These are phyloP conservation scores for Solanum okadae DNA, from an alignment of 257 asterid genomes.

Conservation along the genomic window DNA sequence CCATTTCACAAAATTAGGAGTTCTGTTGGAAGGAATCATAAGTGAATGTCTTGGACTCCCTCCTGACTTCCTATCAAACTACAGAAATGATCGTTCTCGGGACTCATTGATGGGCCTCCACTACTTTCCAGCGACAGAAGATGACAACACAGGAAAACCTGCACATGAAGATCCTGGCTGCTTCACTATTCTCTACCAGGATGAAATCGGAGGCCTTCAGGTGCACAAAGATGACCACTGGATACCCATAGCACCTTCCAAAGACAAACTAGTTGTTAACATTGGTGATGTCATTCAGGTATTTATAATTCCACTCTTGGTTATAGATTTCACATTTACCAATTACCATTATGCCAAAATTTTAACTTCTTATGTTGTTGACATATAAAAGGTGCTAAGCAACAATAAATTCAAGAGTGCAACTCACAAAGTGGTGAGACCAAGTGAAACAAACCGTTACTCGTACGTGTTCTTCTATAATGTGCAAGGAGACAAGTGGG, in stretches of 20 bases:
- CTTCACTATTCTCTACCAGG: constrained; percentile 37
- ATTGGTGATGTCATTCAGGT: constrained; percentile 36
- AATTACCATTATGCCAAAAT: no score
- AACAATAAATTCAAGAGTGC: constrained; percentile 46
- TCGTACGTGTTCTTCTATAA: constrained; percentile 29
- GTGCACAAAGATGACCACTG: constrained; percentile 27
- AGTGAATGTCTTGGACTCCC: constrained; percentile 52
- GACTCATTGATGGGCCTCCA: constrained; percentile 41
- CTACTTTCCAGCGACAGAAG: constrained; percentile 34
- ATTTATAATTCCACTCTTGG: background rate
- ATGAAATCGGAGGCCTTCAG: constrained; percentile 50
- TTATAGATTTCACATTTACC: background rate
- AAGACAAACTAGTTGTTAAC: constrained; percentile 32
- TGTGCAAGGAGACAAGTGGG: constrained; percentile 34
- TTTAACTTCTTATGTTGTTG: background rate
- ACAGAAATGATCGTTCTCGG: constrained; percentile 35
- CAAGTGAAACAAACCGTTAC: constrained; percentile 19
- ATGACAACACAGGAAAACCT: constrained; percentile 25
- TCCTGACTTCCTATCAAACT: constrained; percentile 22
- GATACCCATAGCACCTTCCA: constrained; percentile 25
- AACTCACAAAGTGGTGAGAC: constrained; percentile 35
- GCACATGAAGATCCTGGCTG: constrained; percentile 35
- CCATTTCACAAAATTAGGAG: constrained; percentile 19
- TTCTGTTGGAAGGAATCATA: constrained; percentile 30
- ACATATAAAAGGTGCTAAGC: background rate